These are phyloP conservation scores for Amesomyces nigricolor DNA, from an alignment of 2,329 filamentous ascomycete genomes.

Conservation along the genomic window DNA sequence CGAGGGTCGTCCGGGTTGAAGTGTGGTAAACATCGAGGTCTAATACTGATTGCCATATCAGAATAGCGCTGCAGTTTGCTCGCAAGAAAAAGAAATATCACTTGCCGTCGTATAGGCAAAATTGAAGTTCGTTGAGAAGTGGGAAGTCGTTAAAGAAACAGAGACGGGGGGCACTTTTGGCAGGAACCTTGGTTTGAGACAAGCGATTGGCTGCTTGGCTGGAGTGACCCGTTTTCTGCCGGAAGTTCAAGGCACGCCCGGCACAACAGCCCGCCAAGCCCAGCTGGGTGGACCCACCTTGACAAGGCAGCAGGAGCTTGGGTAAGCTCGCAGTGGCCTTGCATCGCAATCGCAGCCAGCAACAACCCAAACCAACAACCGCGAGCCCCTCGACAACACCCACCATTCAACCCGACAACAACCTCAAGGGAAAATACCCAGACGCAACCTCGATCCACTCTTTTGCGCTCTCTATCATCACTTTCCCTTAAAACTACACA, in stretches of 20 bases:
- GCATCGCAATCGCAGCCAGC: conserved; percentile 8
- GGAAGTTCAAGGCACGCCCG: not conserved
- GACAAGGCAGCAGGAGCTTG: conserved; percentile 36
- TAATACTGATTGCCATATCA: no score
- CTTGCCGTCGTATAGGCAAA: no score
- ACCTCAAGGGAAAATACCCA: not conserved
- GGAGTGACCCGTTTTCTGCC: not conserved
- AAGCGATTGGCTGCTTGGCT: not conserved
- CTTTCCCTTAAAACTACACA: not conserved
- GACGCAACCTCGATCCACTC: not conserved
- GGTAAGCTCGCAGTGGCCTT: conserved; percentile 30
- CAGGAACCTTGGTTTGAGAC: not conserved
- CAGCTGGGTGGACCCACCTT: conserved; percentile 16
- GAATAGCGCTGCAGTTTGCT: no score
- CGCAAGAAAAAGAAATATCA: no score
- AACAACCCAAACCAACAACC: conserved; percentile 17
- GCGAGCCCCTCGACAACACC: conserved; percentile 4
- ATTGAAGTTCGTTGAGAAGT: no score
- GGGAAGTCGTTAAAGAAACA: no score
- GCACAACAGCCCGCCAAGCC: not conserved
- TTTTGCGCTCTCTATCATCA: not conserved
- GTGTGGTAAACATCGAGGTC: not conserved
- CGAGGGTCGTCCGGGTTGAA: not conserved
- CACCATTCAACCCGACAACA: conserved; percentile 1
- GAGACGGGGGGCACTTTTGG: no score